These are phyloP conservation scores for Novymonas esmeraldas DNA, from an alignment of 208 protist species.

Conservation along the genomic window DNA sequence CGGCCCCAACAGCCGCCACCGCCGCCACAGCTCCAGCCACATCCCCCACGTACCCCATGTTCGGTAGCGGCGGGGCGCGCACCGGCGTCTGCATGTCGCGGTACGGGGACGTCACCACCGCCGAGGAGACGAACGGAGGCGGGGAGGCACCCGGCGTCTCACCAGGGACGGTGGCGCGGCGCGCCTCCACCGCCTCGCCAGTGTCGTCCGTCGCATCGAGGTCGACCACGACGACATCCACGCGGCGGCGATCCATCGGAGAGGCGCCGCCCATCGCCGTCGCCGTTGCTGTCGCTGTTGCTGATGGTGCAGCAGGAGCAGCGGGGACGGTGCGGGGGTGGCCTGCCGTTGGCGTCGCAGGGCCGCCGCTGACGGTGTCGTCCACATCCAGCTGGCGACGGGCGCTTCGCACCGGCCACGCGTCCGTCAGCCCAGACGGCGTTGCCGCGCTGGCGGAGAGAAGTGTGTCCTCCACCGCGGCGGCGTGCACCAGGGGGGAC, in stretches of 20 bases:
- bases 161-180: too few species aligned
- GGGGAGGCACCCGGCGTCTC: background rate
- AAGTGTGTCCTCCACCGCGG: conserved; percentile 6
- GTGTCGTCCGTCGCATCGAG: conserved; percentile 11
- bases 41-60: conserved; percentile 20
- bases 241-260: background rate
- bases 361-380: background rate
- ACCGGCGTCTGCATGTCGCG: conserved; percentile 16
- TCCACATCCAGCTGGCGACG: conserved; percentile 13
- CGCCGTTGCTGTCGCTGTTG: background rate
- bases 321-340: too few species aligned
- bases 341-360: background rate
- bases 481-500: conserved; percentile 9
- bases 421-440: conserved; percentile 1
- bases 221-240: conserved; percentile 25
- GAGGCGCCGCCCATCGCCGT: background rate
- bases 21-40: background rate
- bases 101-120: background rate
- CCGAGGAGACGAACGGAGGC: background rate
- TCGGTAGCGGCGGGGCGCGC: conserved; percentile 23
- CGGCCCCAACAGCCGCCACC: background rate
- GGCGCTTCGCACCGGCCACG: background rate
- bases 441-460: background rate
- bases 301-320: too few species aligned
- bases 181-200: too few species aligned